Evolutionary conservation across 495 filamentous ascomycete genomes (phyloP), one percentile per base, ranked within the genome.

Genomic region (Penicillium robsamsonii): DNA sequence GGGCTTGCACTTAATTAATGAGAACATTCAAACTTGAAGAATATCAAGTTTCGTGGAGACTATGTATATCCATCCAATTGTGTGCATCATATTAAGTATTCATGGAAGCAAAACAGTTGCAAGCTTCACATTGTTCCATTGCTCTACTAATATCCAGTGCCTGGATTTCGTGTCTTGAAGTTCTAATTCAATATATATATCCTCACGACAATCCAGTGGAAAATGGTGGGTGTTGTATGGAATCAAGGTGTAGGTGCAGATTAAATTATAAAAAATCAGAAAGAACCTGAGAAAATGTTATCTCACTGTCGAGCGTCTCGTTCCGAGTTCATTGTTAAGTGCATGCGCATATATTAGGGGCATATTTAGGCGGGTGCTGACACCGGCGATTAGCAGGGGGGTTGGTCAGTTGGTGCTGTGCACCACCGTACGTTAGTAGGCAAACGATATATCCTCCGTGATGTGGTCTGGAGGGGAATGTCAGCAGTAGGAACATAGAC

Each of bases 121-220:
- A n/a, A 37, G 7, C 5, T n/a, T 37, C 5, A n/a, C 4, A 25
- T 25, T 38, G 18, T 31, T 35, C 41, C 33, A 29, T 40, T 3
- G 48, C 48, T 33, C 43, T 41, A 49, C 31, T 42, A 41, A 54
- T 60, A 44, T 66, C 59, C n/a, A 58, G 29, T 6, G 47, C 53
- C 4, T 2, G 22, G 58, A 40, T 2, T 35, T 7, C 47, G 56
- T 2, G 46, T 59, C 46, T 44, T 46, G 25, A 62, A 47, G 2
- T 64, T 31, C 27, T 61, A 22, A 62, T 50, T 64, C 57, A 0
- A 55, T 56, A 27, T 63, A 65, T 22, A 4, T 59, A 44, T 0
- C 57, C 63, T 0, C 65, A 53, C 65, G 18, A 69, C 43, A 8
- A 66, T 20, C 25, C 53, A 61, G 17, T 70, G 65, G 3, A 72